These are phyloP conservation scores for Rhododendron kiyosumense DNA, from an alignment of 148 eudicot species.

Conservation along the genomic window DNA sequence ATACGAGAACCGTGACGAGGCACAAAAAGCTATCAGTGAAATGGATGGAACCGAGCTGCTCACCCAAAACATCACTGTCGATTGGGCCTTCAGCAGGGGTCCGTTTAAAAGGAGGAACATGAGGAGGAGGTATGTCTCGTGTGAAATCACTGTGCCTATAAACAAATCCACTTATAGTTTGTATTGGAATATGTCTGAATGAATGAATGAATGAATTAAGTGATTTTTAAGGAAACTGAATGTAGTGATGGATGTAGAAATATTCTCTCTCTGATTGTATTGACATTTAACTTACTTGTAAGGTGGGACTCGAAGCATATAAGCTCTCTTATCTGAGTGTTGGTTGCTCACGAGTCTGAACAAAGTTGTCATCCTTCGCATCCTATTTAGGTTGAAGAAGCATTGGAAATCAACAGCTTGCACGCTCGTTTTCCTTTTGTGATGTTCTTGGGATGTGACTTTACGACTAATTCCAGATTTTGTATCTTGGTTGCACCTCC, in stretches of 20 bases:
- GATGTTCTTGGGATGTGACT: background rate
- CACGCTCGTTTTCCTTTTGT: background rate
- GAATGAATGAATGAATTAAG: background rate
- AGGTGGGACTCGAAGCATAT: background rate
- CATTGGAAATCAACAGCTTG: background rate
- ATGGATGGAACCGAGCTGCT: conserved; percentile 73
- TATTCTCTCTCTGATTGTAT: background rate
- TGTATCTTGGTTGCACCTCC: background rate
- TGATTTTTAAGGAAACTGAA: background rate
- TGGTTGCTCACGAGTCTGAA: background rate
- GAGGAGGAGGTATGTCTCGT: conserved; percentile 52
- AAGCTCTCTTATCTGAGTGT: background rate
- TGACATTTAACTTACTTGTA: background rate
- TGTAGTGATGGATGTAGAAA: background rate
- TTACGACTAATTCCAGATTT: background rate
- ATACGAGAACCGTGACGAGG: conserved; percentile 65
- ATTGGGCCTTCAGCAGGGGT: conserved; percentile 97
- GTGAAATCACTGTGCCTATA: background rate
- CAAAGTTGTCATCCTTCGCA: background rate
- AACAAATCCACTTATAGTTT: background rate
- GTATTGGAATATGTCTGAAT: background rate
- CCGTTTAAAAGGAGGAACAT: conserved; percentile 52
- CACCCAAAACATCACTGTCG: conserved; percentile 61
- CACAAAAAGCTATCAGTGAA: conserved; percentile 53
- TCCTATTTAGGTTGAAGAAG: background rate